Evolutionary conservation across 768 basidiomycete species (phyloP).

Genomic region (Leccinum barrowsii): DNA sequence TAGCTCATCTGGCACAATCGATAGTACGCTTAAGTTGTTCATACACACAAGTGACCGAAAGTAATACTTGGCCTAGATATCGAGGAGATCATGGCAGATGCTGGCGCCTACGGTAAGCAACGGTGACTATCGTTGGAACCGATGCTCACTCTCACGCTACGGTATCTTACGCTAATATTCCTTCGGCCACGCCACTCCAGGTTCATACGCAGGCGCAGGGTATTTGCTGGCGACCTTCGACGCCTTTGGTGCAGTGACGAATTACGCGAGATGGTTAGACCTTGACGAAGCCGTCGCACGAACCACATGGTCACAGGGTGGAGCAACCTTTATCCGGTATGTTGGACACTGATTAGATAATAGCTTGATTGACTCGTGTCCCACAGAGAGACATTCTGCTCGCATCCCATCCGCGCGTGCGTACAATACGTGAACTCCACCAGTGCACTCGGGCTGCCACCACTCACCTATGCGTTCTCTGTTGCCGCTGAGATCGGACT

Average conservation of each 20-base stretch:
- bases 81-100: constrained; percentile 45
- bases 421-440: constrained; percentile 49
- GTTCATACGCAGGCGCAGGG: constrained; percentile 67
- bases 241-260: constrained; percentile 29
- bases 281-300: constrained; percentile 57
- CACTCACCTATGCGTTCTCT: constrained; percentile 47
- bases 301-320: constrained; percentile 58
- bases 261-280: constrained; percentile 68
- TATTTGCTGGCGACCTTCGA: constrained; percentile 52
- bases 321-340: constrained; percentile 48
- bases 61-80: constrained; percentile 40
- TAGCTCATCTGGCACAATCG: constrained; percentile 55
- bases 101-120: constrained; percentile 59
- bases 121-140: not conserved
- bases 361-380: constrained; percentile 1
- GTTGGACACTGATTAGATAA: not conserved
- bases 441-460: constrained; percentile 29
- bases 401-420: constrained; percentile 60
- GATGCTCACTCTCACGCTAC: not conserved
- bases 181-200: constrained; percentile 33
- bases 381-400: constrained; percentile 60
- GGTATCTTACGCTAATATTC: not conserved
- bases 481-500: constrained; percentile 43
- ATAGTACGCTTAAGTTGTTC: constrained; percentile 35
- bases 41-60: not conserved